Base-by-base conservation (phyloP, 2,329 filamentous ascomycete species). In the Chaetomium strumarium region DNA sequence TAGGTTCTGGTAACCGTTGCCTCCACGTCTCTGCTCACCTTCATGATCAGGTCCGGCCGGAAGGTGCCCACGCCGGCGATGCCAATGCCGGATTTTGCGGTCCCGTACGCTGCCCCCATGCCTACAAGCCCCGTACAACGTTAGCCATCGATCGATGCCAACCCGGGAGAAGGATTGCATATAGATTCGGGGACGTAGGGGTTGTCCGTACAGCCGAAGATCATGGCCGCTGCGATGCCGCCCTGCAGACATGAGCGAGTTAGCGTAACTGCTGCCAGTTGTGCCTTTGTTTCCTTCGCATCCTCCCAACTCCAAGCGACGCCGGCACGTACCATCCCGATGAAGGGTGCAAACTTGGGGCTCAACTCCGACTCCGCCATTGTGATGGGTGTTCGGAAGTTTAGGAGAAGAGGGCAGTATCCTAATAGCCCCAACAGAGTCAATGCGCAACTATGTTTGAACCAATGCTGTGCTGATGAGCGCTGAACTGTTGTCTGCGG, bases 11-110 rank as follows among this genome's bases (percentile, higher is more conserved):
- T 5, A 8, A n/a, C 13, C 2, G 14, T 14, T 24, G 24, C 24
- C 24, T 24, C 24, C 24, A 24, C 24, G 24, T 24, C 24, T 34
- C 34, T 51, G 36, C 55, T 34, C 72, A 86, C 87, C 84, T 93
- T 95, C 88, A 95, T 93, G 71, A 93, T 93, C 60, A 95, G 76
- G 68, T 93, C 88, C 54, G 89, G 86, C 65, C 88, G 79, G 71
- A 91, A 93, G 36, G 85, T 90, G 65, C 88, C 89, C 58, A 93
- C 86, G 63, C 88, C 89, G 33, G 87, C 84, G 64, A 95, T 95
- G 65, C 88, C 88, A 67, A 93, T 91, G 60, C 89, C 89, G 38
- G 89, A 89, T 72, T 92, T 95, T 36, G 89, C 87, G 51, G 89
- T 95, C 59, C 89, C 89, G 71, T 90, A 93, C 57, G 89, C 89